Percentiles rank a stretch among this genome's conserved stretches.
Conservation (phyloP, 2,329 filamentous ascomycete species). For the Aspergillus tanneri region DNA sequence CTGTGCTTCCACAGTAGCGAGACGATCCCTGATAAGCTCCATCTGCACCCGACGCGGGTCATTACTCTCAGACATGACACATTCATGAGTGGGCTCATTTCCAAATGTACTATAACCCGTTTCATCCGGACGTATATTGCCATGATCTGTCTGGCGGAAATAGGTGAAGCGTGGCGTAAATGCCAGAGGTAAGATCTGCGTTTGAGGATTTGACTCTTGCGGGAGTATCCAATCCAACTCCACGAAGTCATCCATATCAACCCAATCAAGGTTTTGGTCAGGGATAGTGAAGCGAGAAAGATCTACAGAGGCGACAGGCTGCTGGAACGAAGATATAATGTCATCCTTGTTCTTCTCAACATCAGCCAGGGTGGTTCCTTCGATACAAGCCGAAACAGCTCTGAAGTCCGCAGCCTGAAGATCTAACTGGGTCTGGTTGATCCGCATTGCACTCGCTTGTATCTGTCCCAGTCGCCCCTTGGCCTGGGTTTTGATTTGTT, state of each 20-base stretch:
- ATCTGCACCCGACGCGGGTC: constrained; percentile 87
- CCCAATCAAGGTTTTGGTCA: constrained; percentile 93
- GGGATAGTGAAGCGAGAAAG: constrained; percentile 91
- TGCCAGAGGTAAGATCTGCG: constrained; percentile 87
- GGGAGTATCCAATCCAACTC: constrained; percentile 96
- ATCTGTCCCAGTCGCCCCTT: constrained; percentile 73
- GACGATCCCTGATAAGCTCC: constrained; percentile 76
- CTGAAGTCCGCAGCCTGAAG: constrained; percentile 88
- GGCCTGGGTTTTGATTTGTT: constrained; percentile 82
- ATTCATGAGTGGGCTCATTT: constrained; percentile 88
- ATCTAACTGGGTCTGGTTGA: constrained; percentile 91
- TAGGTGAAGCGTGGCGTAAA: constrained; percentile 96
- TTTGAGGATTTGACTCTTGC: constrained; percentile 84
- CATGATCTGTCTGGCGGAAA: constrained; percentile 93
- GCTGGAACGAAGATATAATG: constrained; percentile 56
- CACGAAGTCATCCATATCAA: constrained; percentile 99
- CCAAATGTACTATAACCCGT: constrained; percentile 87
- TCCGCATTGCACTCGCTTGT: constrained; percentile 88
- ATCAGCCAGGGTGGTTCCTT: constrained; percentile 73
- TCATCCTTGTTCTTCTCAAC: constrained; percentile 62
- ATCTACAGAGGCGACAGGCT: constrained; percentile 54
- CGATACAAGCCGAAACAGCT: constrained; percentile 87
- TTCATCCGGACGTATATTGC: constrained; percentile 69
- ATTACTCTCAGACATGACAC: constrained; percentile 88
- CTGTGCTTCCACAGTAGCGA: constrained; percentile 75